Evolutionary conservation across 345 rosid genomes (phyloP), one percentile per base, ranked within the genome.

Genomic region (Boechera stricta): DNA sequence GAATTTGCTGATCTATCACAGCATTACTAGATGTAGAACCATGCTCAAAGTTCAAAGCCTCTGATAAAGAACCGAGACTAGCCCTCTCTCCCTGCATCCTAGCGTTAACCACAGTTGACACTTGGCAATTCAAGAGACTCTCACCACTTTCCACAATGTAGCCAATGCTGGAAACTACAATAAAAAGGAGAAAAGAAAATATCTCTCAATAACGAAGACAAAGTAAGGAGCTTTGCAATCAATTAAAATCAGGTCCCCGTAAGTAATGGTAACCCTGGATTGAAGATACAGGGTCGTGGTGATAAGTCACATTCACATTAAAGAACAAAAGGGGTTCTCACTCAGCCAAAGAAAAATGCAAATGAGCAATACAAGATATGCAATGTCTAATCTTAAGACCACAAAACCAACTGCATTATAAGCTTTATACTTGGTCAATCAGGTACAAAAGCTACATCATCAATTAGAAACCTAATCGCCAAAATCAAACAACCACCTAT

Each of bases 81-180:
- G 90, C 89, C 81, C 90, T 89, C 71, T 89, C 90, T 84, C 97
- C 89, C 83, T 90, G 97, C 98, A 94, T 94, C 80, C 76, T 86
- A 84, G 85, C 69, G 75, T 51, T 24, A 41, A 31, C 59, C 12
- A 67, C 26, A 76, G 48, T 60, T 68, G 21, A 69, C 70, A 53
- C 75, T 71, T 35, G 57, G 35, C 5, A 31, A 68, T 56, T 71
- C 77, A 61, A 55, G 31, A 82, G 56, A 72, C 45, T 68, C 68
- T 32, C 81, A 85, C 74, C 32, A 45, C 61, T 71, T 32, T 49
- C 24, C 11, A 28, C 67, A 72, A 80, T 45, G 74, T 61, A 15
- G 65, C 29, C 6, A 54, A 64, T 68, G 67, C 64, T 67, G 28
- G n/a, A 58, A 31, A 67, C 53, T 67, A 53, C 74, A 55, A 53